phyloP scores from a whole-genome alignment of 2,329 filamentous ascomycete genomes.

The Didymella segeticola region DNA sequence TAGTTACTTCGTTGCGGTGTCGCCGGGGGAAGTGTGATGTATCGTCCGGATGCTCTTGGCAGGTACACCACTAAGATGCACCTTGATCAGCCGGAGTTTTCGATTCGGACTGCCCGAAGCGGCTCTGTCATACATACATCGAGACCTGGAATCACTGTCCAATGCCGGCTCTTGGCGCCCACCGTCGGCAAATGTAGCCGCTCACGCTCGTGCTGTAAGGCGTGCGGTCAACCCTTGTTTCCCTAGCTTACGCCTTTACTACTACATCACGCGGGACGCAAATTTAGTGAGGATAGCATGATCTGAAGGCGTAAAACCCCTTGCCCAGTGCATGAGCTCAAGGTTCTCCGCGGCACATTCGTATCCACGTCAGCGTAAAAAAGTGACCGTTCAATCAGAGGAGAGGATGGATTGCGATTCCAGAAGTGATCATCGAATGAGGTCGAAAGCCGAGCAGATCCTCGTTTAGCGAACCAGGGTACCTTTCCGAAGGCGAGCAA shows the following conservation, averaged over 20 bases:
- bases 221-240: neutral
- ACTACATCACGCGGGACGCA: neutral
- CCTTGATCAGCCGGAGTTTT: neutral
- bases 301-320: neutral
- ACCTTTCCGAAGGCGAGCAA: neutral
- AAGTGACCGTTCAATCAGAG: slow-evolving; percentile 17
- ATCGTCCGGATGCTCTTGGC: slow-evolving; percentile 1
- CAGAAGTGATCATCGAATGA: slow-evolving; percentile 17
- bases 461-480: slow-evolving; percentile 8
- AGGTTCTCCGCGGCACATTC: neutral
- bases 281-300: neutral
- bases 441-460: neutral
- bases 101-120: slow-evolving; percentile 6
- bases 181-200: neutral
- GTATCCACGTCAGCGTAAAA: neutral
- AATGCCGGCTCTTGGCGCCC: neutral
- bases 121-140: neutral
- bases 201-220: slow-evolving; percentile 4
- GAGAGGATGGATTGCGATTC: neutral
- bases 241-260: neutral
- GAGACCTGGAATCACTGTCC: neutral
- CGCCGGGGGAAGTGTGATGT: neutral
- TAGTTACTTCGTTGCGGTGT: neutral
- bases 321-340: neutral
- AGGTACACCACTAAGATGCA: slow-evolving; percentile 7